Percentiles rank a stretch among this genome's conserved stretches.
These are phyloP conservation scores for Pythium vanterpoolii DNA, from an alignment of 352 stramenopile species.

Conservation along the genomic window DNA sequence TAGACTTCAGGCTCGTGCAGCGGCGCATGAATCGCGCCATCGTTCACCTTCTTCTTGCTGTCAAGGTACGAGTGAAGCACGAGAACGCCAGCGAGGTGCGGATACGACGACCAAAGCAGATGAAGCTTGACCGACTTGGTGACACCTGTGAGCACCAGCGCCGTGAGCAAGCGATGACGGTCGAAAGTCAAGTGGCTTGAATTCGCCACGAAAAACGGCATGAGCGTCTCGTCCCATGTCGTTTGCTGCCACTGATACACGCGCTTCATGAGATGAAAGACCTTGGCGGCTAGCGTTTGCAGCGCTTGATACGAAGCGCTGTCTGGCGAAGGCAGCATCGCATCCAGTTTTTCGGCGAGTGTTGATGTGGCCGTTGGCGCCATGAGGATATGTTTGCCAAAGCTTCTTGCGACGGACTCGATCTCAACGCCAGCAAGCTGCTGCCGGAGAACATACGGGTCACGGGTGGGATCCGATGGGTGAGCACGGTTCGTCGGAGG, in stretches of 20 bases:
- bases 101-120: conserved; percentile 53
- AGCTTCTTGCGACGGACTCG: conserved; percentile 30
- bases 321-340: conserved; percentile 10
- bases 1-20: conserved; percentile 24
- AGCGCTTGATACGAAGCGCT: conserved; percentile 18
- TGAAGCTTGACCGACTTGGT: conserved; percentile 60
- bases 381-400: conserved; percentile 44
- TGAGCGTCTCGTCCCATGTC: conserved; percentile 35
- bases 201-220: conserved; percentile 40
- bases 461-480: conserved; percentile 1
- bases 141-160: conserved; percentile 48
- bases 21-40: neutral
- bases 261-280: conserved; percentile 63
- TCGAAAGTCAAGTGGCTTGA: conserved; percentile 38
- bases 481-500: neutral
- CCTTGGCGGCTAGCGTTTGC: conserved; percentile 24
- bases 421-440: conserved; percentile 24
- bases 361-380: conserved; percentile 1
- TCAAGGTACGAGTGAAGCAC: conserved; percentile 36
- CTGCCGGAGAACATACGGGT: conserved; percentile 17
- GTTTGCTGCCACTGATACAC: conserved; percentile 62
- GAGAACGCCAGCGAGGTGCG: conserved; percentile 38
- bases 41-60: conserved; percentile 10
- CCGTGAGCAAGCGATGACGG: conserved; percentile 50
- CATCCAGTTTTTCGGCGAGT: conserved; percentile 25